phyloP scores from a whole-genome alignment of 2,329 filamentous ascomycete species.

The Hyphodiscus sp. region DNA sequence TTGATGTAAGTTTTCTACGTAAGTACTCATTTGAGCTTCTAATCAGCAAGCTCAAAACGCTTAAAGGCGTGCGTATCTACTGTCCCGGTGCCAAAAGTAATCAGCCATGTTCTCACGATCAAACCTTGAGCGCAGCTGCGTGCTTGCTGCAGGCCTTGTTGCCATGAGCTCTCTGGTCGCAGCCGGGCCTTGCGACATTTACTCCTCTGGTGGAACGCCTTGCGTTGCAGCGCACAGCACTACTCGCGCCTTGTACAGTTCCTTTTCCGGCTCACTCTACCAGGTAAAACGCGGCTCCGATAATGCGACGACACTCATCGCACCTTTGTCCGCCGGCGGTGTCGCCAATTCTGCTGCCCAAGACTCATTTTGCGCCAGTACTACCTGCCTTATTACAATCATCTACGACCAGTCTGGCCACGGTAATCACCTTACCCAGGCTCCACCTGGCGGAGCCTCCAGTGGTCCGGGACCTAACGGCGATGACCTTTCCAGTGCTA shows the following conservation, averaged over 20 bases:
- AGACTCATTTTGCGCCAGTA: conserved; percentile 53
- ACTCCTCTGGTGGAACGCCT: conserved; percentile 50
- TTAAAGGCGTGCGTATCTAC: not conserved
- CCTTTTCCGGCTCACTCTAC: conserved; percentile 49
- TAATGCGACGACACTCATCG: conserved; percentile 29
- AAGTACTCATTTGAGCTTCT: conserved; percentile 5
- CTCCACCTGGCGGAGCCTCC: conserved; percentile 51
- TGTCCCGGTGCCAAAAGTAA: conserved; percentile 8
- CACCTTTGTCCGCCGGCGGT: conserved; percentile 48
- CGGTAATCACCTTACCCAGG: conserved; percentile 57
- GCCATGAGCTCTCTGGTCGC: conserved; percentile 35
- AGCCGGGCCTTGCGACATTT: conserved; percentile 57
- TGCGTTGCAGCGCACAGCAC: conserved; percentile 60
- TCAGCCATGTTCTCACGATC: conserved; percentile 29
- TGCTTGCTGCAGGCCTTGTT: conserved; percentile 28
- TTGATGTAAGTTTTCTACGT: conserved; percentile 4
- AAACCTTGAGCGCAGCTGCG: conserved; percentile 22
- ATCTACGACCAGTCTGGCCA: conserved; percentile 61
- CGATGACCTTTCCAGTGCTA: conserved; percentile 54
- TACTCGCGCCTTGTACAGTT: conserved; percentile 54
- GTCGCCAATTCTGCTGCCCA: conserved; percentile 56
- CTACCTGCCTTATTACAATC: conserved; percentile 56
- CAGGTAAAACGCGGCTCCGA: conserved; percentile 51
- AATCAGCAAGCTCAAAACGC: conserved; percentile 6
- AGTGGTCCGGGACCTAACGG: conserved; percentile 48